Conservation (phyloP, 2,329 filamentous ascomycete species). For the Calonectria multiphialidica region DNA sequence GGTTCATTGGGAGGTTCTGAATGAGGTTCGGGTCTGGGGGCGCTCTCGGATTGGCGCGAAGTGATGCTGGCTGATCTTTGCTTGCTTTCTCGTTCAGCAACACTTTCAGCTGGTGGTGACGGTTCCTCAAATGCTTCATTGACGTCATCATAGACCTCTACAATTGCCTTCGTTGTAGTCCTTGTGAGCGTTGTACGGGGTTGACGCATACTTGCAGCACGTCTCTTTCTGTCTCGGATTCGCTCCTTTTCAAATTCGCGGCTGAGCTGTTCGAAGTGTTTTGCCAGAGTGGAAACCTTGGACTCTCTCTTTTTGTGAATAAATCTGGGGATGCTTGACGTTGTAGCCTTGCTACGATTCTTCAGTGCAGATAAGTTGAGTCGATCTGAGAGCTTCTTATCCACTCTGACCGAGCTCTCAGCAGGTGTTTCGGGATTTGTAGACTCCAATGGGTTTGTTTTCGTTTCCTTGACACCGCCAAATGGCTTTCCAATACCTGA, state of each 20-base stretch:
- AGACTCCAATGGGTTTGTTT: conserved; percentile 41
- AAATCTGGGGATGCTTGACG: conserved; percentile 91
- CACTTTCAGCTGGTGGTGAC: conserved; percentile 63
- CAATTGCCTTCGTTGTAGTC: conserved; percentile 93
- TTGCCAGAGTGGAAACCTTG: conserved; percentile 90
- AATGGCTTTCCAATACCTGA: conserved; percentile 58
- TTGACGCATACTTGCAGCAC: conserved; percentile 79
- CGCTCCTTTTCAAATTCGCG: conserved; percentile 97
- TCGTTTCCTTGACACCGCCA: conserved; percentile 50
- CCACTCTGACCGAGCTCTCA: conserved; percentile 62
- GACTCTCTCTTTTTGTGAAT: conserved; percentile 80
- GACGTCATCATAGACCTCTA: conserved; percentile 95
- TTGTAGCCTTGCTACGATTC: conserved; percentile 62
- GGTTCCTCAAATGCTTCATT: conserved; percentile 91
- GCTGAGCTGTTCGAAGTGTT: conserved; percentile 96
- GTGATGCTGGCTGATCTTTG: conserved; percentile 41
- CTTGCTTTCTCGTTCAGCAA: conserved; percentile 47
- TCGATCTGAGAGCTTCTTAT: conserved; percentile 84
- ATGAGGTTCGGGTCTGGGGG: conserved; percentile 25
- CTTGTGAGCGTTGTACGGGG: conserved; percentile 86
- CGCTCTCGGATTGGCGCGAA: conserved; percentile 45
- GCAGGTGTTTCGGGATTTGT: conserved; percentile 37
- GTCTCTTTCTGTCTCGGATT: conserved; percentile 84
- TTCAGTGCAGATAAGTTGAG: conserved; percentile 77
- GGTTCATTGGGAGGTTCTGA: conserved; percentile 31